A percentile compares a stretch with the other conserved stretches of the same genome.
Evolutionary conservation across 345 rosid species (phyloP).

Genomic region (Aurinia saxatilis): DNA sequence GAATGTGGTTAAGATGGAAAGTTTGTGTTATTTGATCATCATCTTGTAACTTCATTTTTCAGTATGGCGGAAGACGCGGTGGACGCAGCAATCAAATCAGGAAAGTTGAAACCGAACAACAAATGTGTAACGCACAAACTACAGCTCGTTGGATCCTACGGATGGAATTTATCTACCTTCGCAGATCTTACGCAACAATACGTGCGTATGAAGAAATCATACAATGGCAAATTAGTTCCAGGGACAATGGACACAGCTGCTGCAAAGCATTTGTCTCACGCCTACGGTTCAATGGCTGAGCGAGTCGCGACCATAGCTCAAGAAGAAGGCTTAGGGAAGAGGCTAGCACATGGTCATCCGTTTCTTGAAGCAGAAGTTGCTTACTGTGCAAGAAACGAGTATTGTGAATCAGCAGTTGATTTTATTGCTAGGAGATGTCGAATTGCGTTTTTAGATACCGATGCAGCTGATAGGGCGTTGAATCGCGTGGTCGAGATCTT

Average conservation of each 20-base stretch:
- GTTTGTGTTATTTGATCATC: neutral
- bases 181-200: slow-evolving; percentile 83
- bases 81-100: slow-evolving; percentile 75
- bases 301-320: slow-evolving; percentile 88
- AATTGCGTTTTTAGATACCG: slow-evolving; percentile 91
- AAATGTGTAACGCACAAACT: slow-evolving; percentile 58
- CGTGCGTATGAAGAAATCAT: slow-evolving; percentile 72
- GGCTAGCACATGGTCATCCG: slow-evolving; percentile 89
- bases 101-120: slow-evolving; percentile 58
- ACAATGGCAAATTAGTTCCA: slow-evolving; percentile 74
- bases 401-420: slow-evolving; percentile 86
- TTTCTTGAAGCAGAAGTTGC: slow-evolving; percentile 53
- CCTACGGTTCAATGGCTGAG: slow-evolving; percentile 82
- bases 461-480: slow-evolving; percentile 79
- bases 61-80: slow-evolving; percentile 99
- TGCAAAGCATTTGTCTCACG: slow-evolving; percentile 89
- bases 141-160: slow-evolving; percentile 69
- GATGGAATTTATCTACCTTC: slow-evolving; percentile 86
- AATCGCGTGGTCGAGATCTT: slow-evolving; percentile 72
- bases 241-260: slow-evolving; percentile 80
- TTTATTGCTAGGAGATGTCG: slow-evolving; percentile 94
- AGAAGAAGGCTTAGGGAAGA: slow-evolving; percentile 86
- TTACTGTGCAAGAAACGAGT: slow-evolving; percentile 84
- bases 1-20: neutral
- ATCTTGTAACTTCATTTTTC: slow-evolving; percentile 28